Evolutionary conservation across 2,329 filamentous ascomycete genomes (phyloP).

Genomic region (Verticillium longisporum): DNA sequence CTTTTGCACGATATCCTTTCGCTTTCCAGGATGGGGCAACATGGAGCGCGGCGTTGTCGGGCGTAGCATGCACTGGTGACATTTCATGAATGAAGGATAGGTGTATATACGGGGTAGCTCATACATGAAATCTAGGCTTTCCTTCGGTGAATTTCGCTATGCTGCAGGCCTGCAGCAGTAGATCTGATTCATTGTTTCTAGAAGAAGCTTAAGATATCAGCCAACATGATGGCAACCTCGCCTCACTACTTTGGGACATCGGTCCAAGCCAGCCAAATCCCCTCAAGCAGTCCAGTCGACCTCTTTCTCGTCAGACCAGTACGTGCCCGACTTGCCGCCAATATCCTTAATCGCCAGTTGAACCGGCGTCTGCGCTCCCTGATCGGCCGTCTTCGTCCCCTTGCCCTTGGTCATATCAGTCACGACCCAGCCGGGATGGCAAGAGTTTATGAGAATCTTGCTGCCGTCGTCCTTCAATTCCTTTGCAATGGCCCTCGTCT

Average conservation of each 20-base stretch:
- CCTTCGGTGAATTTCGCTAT: too few species aligned
- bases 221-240: too few species aligned
- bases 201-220: too few species aligned
- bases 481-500: conserved; percentile 28
- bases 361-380: conserved; percentile 36
- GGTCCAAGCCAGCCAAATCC: too few species aligned
- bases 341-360: conserved; percentile 32
- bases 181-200: too few species aligned
- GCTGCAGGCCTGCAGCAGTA: too few species aligned
- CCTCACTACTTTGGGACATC: too few species aligned
- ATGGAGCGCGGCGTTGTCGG: not conserved
- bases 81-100: not conserved
- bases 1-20: not conserved
- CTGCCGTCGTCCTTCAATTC: conserved; percentile 19
- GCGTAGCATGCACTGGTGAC: not conserved
- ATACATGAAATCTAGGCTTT: too few species aligned
- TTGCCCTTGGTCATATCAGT: conserved; percentile 38
- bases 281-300: conserved; percentile 20
- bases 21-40: not conserved
- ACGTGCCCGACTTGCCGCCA: conserved; percentile 23
- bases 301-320: conserved; percentile 29
- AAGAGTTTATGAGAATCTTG: conserved; percentile 26
- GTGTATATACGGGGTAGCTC: too few species aligned
- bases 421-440: conserved; percentile 35
- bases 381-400: conserved; percentile 30